These are phyloP conservation scores for Aureobasidium sp. DNA, from an alignment of 2,329 filamentous ascomycete species.

Conservation along the genomic window DNA sequence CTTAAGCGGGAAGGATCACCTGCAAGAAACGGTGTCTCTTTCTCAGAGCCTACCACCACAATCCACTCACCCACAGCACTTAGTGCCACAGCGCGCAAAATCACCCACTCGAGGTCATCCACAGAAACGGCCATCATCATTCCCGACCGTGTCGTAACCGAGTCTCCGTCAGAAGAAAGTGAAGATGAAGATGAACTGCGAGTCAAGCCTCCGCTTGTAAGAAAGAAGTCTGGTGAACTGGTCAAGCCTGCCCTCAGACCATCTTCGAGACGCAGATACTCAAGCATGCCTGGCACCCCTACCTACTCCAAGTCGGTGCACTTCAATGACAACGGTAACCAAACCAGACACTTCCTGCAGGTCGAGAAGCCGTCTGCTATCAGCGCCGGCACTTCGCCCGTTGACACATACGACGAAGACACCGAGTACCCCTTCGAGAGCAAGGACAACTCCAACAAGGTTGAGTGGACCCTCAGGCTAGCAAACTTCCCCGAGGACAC, in stretches of 20 bases:
- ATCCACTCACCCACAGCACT: constrained; percentile 36
- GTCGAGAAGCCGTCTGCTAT: constrained; percentile 93
- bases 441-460: constrained; percentile 43
- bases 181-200: constrained; percentile 44
- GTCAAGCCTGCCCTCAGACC: constrained; percentile 85
- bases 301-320: constrained; percentile 97
- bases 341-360: constrained; percentile 91
- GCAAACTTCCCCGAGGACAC: constrained; percentile 72
- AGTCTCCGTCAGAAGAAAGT: constrained; percentile 41
- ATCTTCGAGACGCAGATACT: constrained; percentile 72
- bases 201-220: constrained; percentile 78
- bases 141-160: constrained; percentile 37
- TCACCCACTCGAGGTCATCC: constrained; percentile 54
- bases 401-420: constrained; percentile 81
- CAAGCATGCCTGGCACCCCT: constrained; percentile 95
- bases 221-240: constrained; percentile 96
- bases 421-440: constrained; percentile 77
- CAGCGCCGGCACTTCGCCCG: constrained; percentile 86
- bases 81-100: constrained; percentile 51
- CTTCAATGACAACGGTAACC: constrained; percentile 93
- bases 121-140: constrained; percentile 50
- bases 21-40: constrained; percentile 28
- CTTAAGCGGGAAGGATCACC: constrained; percentile 56
- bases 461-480: constrained; percentile 82
- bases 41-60: constrained; percentile 31